phyloP scores from a whole-genome alignment of 2,329 filamentous ascomycete species.

The Trichoderma cornu-damae region DNA sequence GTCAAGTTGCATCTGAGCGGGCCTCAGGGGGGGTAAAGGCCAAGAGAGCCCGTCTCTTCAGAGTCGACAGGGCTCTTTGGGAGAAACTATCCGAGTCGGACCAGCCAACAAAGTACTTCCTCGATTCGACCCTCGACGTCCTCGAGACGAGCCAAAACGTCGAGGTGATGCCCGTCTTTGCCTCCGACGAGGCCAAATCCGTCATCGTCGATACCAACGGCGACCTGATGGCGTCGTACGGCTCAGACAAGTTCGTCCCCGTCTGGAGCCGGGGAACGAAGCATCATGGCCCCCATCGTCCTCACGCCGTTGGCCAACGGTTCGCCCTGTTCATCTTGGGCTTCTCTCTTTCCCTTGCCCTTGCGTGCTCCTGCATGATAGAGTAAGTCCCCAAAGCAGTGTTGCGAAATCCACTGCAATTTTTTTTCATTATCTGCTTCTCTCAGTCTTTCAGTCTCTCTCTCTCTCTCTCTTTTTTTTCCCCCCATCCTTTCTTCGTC shows the following conservation, averaged over 20 bases:
- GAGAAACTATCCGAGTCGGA: background rate
- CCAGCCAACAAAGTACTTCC: slow-evolving; percentile 7
- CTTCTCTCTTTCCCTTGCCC: slow-evolving; percentile 19
- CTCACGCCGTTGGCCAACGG: slow-evolving; percentile 18
- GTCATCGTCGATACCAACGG: slow-evolving; percentile 22
- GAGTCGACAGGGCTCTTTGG: slow-evolving; percentile 12
- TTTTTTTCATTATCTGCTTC: too few species aligned
- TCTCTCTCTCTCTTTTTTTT: too few species aligned
- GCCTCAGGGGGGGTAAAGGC: background rate
- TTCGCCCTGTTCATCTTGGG: slow-evolving; percentile 21
- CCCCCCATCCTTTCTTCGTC: too few species aligned
- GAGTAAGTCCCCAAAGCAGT: slow-evolving; percentile 18
- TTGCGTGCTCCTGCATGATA: slow-evolving; percentile 20
- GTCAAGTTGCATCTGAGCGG: slow-evolving; percentile 1
- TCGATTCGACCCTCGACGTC: slow-evolving; percentile 16
- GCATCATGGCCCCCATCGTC: background rate
- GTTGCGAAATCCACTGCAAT: background rate
- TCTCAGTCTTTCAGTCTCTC: too few species aligned
- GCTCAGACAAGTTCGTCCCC: slow-evolving; percentile 12
- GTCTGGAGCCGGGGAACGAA: background rate
- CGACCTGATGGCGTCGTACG: slow-evolving; percentile 19
- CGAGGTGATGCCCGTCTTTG: slow-evolving; percentile 20
- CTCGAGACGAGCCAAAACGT: slow-evolving; percentile 11
- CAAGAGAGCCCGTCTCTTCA: slow-evolving; percentile 7
- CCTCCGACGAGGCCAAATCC: slow-evolving; percentile 1